Conservation (phyloP, 495 filamentous ascomycete species). For the Hypoxylon trugodes region DNA sequence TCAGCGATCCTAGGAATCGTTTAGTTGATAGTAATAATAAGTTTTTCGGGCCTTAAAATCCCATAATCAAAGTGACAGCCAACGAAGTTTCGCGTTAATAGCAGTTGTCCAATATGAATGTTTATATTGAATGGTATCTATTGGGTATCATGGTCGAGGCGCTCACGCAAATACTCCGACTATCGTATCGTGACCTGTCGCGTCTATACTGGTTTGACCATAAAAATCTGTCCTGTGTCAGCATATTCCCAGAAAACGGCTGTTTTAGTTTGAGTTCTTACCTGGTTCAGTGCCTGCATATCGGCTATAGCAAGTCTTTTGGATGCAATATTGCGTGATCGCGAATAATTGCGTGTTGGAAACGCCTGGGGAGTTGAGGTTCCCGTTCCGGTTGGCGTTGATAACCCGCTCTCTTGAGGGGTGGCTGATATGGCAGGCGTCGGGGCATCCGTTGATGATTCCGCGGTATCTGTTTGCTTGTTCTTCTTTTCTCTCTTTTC, state of each 20-base stretch:
- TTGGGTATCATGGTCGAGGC: slow-evolving; percentile 27
- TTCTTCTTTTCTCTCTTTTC: slow-evolving; percentile 56
- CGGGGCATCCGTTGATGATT: slow-evolving; percentile 21
- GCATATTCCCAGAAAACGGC: neutral
- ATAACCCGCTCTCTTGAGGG: slow-evolving; percentile 25
- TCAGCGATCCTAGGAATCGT: no score
- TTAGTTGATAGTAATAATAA: neutral
- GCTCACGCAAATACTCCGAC: slow-evolving; percentile 4
- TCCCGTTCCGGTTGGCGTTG: slow-evolving; percentile 28
- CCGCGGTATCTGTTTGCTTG: slow-evolving; percentile 35
- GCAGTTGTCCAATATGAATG: neutral
- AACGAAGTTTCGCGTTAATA: no score
- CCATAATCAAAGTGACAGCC: neutral
- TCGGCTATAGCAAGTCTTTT: slow-evolving; percentile 38
- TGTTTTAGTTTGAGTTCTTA: neutral
- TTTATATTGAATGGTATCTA: slow-evolving; percentile 18
- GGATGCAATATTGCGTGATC: slow-evolving; percentile 37
- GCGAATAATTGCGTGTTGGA: slow-evolving; percentile 23
- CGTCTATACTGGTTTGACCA: slow-evolving; percentile 31
- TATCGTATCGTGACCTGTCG: neutral
- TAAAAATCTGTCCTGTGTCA: slow-evolving; percentile 33
- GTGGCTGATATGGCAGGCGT: slow-evolving; percentile 4
- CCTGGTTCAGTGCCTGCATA: slow-evolving; percentile 35
- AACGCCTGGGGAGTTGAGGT: slow-evolving; percentile 30
- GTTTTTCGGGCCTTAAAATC: neutral